A percentile compares a stretch with the other conserved stretches of the same genome.
phyloP scores from a whole-genome alignment of 2,329 filamentous ascomycete genomes.

The Didymella keratinophila region DNA sequence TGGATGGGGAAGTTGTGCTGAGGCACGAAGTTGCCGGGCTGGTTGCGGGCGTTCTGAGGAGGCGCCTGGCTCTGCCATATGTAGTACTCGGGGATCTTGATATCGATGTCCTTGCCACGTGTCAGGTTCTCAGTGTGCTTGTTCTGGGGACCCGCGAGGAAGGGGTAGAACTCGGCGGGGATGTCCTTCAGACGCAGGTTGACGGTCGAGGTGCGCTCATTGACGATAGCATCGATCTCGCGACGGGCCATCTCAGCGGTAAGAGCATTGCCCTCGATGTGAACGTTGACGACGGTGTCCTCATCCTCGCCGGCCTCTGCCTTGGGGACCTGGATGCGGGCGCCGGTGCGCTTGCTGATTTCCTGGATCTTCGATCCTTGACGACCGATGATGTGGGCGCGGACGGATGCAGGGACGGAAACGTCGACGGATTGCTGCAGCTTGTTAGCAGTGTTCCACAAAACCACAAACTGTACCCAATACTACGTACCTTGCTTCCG shows the following conservation, averaged over 20 bases:
- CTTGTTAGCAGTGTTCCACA: constrained; percentile 19
- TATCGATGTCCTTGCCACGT: constrained; percentile 75
- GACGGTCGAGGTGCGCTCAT: constrained; percentile 82
- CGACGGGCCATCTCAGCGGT: constrained; percentile 84
- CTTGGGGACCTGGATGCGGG: constrained; percentile 88
- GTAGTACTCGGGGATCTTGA: constrained; percentile 84
- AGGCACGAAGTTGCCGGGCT: constrained; percentile 74
- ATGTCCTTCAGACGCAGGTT: constrained; percentile 83
- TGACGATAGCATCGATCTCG: constrained; percentile 86
- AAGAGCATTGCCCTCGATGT: constrained; percentile 89
- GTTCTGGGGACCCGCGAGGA: constrained; percentile 84
- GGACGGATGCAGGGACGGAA: constrained; percentile 81
- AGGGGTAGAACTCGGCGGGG: constrained; percentile 92
- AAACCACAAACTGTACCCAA: not conserved
- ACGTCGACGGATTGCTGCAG: constrained; percentile 72
- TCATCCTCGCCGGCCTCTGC: constrained; percentile 83
- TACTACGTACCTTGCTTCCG: constrained; percentile 75
- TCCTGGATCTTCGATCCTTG: constrained; percentile 89
- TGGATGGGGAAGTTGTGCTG: constrained; percentile 80
- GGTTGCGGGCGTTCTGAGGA: constrained; percentile 68
- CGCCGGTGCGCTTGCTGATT: constrained; percentile 87
- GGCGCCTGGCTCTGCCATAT: constrained; percentile 74
- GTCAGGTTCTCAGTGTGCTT: constrained; percentile 72
- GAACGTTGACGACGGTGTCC: constrained; percentile 78
- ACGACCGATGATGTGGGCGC: constrained; percentile 91